Conservation (phyloP, 768 basidiomycete species). For the Termitomyces sp. region DNA sequence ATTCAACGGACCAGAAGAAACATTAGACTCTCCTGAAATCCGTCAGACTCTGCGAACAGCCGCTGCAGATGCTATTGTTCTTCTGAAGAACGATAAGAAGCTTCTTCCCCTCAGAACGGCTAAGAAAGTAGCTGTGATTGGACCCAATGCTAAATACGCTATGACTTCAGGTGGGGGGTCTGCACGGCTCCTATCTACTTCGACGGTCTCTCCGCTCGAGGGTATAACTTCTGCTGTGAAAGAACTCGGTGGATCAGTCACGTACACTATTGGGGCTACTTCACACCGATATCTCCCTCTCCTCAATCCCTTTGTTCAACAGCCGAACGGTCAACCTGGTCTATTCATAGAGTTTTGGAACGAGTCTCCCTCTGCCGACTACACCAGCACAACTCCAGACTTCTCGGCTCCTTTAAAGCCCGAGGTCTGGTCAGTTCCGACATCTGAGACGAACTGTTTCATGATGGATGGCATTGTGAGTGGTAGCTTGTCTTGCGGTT, state of each 20-base stretch:
- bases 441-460: slow-evolving; percentile 30
- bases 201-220: slow-evolving; percentile 53
- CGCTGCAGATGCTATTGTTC: slow-evolving; percentile 51
- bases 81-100: slow-evolving; percentile 54
- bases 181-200: slow-evolving; percentile 46
- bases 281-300: slow-evolving; percentile 48
- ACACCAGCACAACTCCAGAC: slow-evolving; percentile 22
- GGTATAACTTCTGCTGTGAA: slow-evolving; percentile 44
- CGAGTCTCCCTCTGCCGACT: slow-evolving; percentile 35
- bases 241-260: slow-evolving; percentile 41
- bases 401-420: slow-evolving; percentile 19
- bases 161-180: slow-evolving; percentile 60
- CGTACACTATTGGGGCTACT: slow-evolving; percentile 39
- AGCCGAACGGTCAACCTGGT: slow-evolving; percentile 32
- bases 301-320: slow-evolving; percentile 42
- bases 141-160: slow-evolving; percentile 53
- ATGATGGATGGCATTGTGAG: slow-evolving; percentile 41
- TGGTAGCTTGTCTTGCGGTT: not conserved
- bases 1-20: slow-evolving; percentile 47
- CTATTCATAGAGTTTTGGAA: slow-evolving; percentile 43
- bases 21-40: slow-evolving; percentile 41
- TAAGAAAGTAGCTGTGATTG: slow-evolving; percentile 57
- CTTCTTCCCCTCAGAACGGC: slow-evolving; percentile 41
- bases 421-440: slow-evolving; percentile 35
- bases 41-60: slow-evolving; percentile 45